Base-by-base conservation (phyloP, 352 stramenopile genomes). In the Pythium phragmiticola region DNA sequence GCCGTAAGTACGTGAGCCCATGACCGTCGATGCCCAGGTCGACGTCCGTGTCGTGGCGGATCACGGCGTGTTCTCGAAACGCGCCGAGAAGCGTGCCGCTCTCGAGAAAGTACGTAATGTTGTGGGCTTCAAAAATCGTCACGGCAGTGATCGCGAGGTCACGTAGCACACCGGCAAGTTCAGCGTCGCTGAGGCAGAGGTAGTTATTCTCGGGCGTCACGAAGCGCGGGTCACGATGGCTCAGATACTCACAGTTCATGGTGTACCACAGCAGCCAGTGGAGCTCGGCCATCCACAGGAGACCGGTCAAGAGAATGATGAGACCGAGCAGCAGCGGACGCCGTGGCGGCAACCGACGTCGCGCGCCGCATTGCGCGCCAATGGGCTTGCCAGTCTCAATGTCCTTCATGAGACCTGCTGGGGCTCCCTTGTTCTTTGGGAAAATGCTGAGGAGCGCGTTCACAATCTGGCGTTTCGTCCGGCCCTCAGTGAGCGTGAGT, bases 31-130 rank as follows among this genome's bases (percentile, higher is more conserved):
- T 75, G 19, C 46, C 70, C 13, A 75, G 52, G 37, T 76, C 72
- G 9, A 65, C 68, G 54, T 77, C 69, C 11, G 68, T 21, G 51
- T 79, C 69, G 47, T 58, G 65, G 4, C 57, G 61, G n/a, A 75
- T 73, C 11, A 80, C 41, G 12, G 43, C 39, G 7, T 66, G 30
- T 60, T 73, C 54, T 77, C 69, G 28, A 75, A 53, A 56, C 7
- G 72, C 39, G 28, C 69, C 72, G 1, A 76, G 55, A 7, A 77
- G 54, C n/a, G 69, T 68, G 47, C 72, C 70, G 30, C 64, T 73
- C 54, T 77, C 69, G 17, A 77, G 57, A 56, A 71, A 80, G 42
- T 71, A 64, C 42, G 60, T 67, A 36, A 72, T 60, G 49, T 61
- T 64, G 54, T 74, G 50, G 37, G 55, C 23, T 7, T 45, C 49